Percentiles rank a stretch among this genome's conserved stretches.
phyloP scores from a whole-genome alignment of 768 basidiomycete species.

The Grammothele lineata region DNA sequence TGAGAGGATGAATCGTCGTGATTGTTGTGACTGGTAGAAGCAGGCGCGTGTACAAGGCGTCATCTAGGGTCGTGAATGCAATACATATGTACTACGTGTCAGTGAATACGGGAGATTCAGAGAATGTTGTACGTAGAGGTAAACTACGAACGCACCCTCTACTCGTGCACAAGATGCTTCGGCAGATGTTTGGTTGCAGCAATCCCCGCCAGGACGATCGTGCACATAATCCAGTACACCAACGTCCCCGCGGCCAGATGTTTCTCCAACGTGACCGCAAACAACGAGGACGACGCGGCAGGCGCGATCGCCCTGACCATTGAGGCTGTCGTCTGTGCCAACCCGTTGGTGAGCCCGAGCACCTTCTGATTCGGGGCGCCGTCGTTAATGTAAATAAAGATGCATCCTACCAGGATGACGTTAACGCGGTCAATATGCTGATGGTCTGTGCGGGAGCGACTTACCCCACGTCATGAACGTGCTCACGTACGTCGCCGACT shows the following conservation, averaged over 20 bases:
- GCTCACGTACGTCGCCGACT: constrained; percentile 20
- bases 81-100: too few species aligned
- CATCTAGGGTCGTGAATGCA: too few species aligned
- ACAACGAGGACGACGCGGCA: constrained; percentile 46
- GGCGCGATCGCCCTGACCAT: constrained; percentile 48
- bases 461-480: constrained; percentile 32
- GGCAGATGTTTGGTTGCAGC: constrained; percentile 45
- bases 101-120: too few species aligned
- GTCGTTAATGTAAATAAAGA: constrained; percentile 28
- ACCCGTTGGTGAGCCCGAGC: constrained; percentile 47
- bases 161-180: too few species aligned
- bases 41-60: too few species aligned
- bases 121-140: too few species aligned
- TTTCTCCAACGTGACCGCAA: constrained; percentile 42
- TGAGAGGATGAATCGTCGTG: too few species aligned
- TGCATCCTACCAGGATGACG: constrained; percentile 15
- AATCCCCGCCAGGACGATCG: constrained; percentile 3
- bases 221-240: constrained; percentile 24
- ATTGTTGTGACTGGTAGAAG: too few species aligned
- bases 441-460: not conserved
- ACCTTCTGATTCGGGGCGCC: constrained; percentile 23
- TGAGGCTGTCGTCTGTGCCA: constrained; percentile 48
- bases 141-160: too few species aligned
- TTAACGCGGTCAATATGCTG: not conserved
- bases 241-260: constrained; percentile 40